Base-by-base conservation (phyloP, 805 yeast species). In the Cyberlindnera xishuangbannaensis region DNA sequence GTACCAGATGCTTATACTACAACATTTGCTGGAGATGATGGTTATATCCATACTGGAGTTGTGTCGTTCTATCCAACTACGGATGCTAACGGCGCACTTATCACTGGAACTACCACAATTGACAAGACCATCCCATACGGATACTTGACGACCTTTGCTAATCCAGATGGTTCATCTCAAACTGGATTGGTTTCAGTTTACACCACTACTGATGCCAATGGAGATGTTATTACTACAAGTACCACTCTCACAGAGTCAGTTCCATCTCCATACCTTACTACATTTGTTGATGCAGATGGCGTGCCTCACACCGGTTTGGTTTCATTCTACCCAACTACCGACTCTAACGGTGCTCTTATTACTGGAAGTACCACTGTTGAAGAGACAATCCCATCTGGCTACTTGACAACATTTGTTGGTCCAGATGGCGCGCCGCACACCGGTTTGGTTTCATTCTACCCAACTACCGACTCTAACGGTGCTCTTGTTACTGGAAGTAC, bases 311-410 rank as follows among this genome's bases (percentile, higher is more conserved):
- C 30, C 21, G 33, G 30, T n/a, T 15, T 19, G 12, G 39, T 35
- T 10, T 23, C 39, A 11, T 34, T n/a, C 28, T 34, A 29, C 25
- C 33, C 33, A 25, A 29, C 38, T 11, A 34, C 37, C 15, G 24
- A 25, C 19, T 25, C 34, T 25, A 12, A 20, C 9, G 29, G 29
- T 5, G 20, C 7, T 11, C 16, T 7, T 14, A 14, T 27, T 6
- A 27, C 29, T 27, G 29, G 13, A 15, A 17, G 21, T 7, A 27
- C 29, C 7, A 27, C 29, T 7, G 12, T 20, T 12, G 11, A 9
- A 20, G 9, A 9, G 23, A 20, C 23, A 12, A 12, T 20, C n/a
- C n/a, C n/a, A n/a, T n/a, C n/a, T n/a, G n/a, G n/a, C n/a, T n/a
- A n/a, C n/a, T n/a, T n/a, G n/a, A n/a, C n/a, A n/a, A n/a, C n/a